A percentile compares a stretch with the other conserved stretches of the same genome.
Evolutionary conservation across 1,284 basidiomycete genomes (phyloP).

Genomic region (Violaceomyces palustris): DNA sequence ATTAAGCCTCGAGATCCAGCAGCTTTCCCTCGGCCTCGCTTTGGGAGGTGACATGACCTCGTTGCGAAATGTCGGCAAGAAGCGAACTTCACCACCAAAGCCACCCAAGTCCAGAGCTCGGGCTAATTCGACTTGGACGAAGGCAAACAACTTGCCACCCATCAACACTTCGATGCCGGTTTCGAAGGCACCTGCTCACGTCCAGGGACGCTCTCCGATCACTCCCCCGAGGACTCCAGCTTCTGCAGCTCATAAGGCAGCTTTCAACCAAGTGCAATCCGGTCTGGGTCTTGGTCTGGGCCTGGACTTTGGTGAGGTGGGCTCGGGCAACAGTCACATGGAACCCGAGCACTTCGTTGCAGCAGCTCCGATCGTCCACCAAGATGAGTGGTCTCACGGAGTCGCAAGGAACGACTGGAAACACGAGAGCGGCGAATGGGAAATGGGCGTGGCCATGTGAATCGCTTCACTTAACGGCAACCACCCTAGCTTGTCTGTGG

Average conservation of each 20-base stretch:
- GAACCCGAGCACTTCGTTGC: no score
- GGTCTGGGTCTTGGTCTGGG: conserved; percentile 23
- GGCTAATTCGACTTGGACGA: conserved; percentile 1
- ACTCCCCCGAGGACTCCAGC: conserved; percentile 7
- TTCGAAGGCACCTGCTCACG: conserved; percentile 20
- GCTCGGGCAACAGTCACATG: no score
- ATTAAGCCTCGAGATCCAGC: conserved; percentile 25
- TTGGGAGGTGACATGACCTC: conserved; percentile 5
- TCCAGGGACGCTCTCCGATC: conserved; percentile 10
- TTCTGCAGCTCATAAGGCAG: conserved; percentile 4
- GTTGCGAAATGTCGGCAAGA: not conserved
- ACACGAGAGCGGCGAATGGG: no score
- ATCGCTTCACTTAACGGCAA: no score
- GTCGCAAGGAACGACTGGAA: no score
- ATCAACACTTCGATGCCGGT: conserved; percentile 23
- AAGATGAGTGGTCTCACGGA: no score
- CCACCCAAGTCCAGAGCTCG: conserved; percentile 29
- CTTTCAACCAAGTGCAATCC: conserved; percentile 13
- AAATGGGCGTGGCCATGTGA: no score
- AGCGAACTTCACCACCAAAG: conserved; percentile 15
- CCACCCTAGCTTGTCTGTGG: no score
- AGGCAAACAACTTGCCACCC: conserved; percentile 3
- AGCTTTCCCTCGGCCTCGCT: conserved; percentile 27
- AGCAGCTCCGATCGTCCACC: no score
- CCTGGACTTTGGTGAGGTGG: conserved; percentile 27